These are phyloP conservation scores for Oenanthe sinensis DNA, from an alignment of 129 eudicot genomes.

Conservation along the genomic window DNA sequence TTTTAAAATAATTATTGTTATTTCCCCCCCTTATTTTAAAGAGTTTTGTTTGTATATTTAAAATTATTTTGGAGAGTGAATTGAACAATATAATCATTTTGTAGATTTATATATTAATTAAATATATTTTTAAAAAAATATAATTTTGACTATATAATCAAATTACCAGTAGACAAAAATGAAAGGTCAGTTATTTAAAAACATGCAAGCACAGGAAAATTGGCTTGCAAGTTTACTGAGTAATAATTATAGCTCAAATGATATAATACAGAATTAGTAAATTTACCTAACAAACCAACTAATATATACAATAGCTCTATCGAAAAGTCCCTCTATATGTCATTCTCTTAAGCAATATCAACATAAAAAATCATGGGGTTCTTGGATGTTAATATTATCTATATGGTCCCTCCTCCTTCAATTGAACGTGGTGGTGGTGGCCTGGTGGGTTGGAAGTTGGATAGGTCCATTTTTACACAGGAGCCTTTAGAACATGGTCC, in stretches of 20 bases:
- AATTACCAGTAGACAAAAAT: no score
- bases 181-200: no score
- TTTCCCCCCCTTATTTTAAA: no score
- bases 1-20: no score
- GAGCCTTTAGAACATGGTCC: not conserved
- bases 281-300: not conserved
- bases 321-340: not conserved
- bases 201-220: not conserved
- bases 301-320: not conserved
- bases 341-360: not conserved
- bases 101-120: no score
- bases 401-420: not conserved
- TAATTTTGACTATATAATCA: no score
- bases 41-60: no score
- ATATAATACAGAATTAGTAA: not conserved
- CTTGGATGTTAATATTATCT: not conserved
- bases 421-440: not conserved
- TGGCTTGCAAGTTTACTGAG: not conserved
- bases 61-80: no score
- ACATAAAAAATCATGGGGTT: not conserved
- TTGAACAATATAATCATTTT: no score
- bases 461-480: not conserved
- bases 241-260: not conserved
- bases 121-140: no score
- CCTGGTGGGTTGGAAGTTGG: not conserved